phyloP scores from a whole-genome alignment of 2,329 filamentous ascomycete species.

The Ceratocystiopsis sp. region DNA sequence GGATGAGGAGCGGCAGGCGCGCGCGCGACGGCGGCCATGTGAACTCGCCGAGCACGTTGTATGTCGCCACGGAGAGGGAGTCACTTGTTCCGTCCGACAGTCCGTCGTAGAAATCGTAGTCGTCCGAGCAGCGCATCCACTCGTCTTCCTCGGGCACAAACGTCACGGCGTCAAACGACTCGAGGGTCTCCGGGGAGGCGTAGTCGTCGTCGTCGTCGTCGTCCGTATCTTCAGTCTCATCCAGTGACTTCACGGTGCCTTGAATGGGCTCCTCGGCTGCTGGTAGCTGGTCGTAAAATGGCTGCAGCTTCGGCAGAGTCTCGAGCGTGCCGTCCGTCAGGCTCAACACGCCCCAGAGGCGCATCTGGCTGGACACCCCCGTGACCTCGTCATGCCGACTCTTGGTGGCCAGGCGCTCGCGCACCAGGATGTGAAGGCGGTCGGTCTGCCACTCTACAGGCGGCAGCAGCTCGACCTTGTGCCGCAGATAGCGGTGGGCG shows the following conservation, averaged over 20 bases:
- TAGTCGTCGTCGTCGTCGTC: not conserved
- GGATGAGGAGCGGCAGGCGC: conserved; percentile 25
- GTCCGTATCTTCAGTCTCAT: not conserved
- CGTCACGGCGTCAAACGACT: conserved; percentile 1
- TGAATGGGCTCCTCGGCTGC: too few species aligned
- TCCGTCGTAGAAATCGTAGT: conserved; percentile 1
- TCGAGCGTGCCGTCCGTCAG: conserved; percentile 11
- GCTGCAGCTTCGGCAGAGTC: conserved; percentile 10
- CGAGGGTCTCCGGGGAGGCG: conserved; percentile 3
- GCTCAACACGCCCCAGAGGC: conserved; percentile 34
- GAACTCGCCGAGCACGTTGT: conserved; percentile 37
- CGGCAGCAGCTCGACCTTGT: conserved; percentile 33
- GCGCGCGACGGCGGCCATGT: conserved; percentile 24
- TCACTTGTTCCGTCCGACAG: not conserved
- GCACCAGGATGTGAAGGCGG: conserved; percentile 34
- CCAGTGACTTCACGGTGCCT: not conserved
- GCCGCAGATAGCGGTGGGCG: conserved; percentile 31
- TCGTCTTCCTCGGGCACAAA: conserved; percentile 4
- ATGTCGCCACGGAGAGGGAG: conserved; percentile 25
- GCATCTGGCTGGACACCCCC: conserved; percentile 30
- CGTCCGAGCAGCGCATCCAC: conserved; percentile 4
- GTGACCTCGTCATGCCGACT: not conserved
- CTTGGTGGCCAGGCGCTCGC: conserved; percentile 19
- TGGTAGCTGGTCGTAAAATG: conserved; percentile 10
- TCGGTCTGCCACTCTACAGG: conserved; percentile 28